Base-by-base conservation (phyloP, 495 filamentous ascomycete genomes). In the Articulospora tetracladia region DNA sequence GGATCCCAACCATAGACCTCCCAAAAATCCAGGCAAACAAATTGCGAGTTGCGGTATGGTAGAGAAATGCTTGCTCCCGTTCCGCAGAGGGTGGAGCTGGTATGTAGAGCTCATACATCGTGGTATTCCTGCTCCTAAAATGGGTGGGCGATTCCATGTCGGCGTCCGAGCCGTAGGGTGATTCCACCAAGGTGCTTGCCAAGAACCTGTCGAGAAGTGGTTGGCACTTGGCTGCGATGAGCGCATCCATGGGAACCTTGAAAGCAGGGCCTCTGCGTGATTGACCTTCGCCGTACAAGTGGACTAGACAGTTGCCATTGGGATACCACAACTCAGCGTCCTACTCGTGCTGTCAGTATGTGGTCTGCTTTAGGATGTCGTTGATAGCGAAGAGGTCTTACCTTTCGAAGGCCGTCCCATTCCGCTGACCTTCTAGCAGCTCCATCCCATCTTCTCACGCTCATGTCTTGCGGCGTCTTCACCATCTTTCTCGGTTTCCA, bases 1-100 rank as follows among this genome's bases (percentile, higher is more conserved):
- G 73, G 24, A 73, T 71, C 1, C 86, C 86, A 13, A 88, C 85
- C 39, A 89, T 60, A 0, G 86, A 79, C 57, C 77, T 81, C 11
- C 76, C 71, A 61, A 83, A 80, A 12, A 87, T 69, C 74, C 79
- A 89, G 36, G 86, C 86, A 55, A 89, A 83, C 63, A 89, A 81
- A 59, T 90, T 90, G n/a, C 86, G 78, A 0, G 80, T 87, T 1
- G 83, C 80, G 15, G 86, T 55, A 59, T 89, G 83, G 60, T 84
- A 85, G 15, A 71, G 64, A 56, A 83, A 80, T 3, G 77, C 72
- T 36, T 80, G 76, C 17, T 79, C 73, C 62, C 80, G 73, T 30
- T 74, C 75, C 12, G 72, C 64, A 39, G 72, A 67, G 4, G 75
- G 59, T 17, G 86, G 86, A 4, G 84, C 72, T 10, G 86, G 83